Evolutionary conservation across 2,329 filamentous ascomycete genomes (phyloP), one percentile per base, ranked within the genome.

Genomic region (Apiospora marii): DNA sequence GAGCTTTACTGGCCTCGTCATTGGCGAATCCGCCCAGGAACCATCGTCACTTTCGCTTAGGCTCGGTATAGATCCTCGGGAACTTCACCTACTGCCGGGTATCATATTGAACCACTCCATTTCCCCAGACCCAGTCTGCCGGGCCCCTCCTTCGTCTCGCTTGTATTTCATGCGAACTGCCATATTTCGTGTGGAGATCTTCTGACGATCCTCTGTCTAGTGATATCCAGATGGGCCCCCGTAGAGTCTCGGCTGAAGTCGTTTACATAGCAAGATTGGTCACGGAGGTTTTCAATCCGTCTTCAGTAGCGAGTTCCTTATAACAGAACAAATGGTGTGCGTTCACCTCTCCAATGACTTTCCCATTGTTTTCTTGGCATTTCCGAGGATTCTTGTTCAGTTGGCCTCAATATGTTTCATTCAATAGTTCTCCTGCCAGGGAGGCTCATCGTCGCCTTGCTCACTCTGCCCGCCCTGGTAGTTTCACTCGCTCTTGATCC

Each of bases 21-120:
- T 41, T 64, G 58, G 71, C 69, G 49, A 69, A 14, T 37, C 8
- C 68, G 46, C 19, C n/a, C 69, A 46, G 53, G 24, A 48, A 64
- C 34, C 41, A 58, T 69, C 68, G 49, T 70, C 58, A 46, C 46
- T 34, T 30, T 70, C 71, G 71, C 71, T 70, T 72, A 72, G 71
- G 30, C 34, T 70, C 71, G 68, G 71, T 70, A 70, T 67, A 43
- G 37, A 24, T n/a, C 34, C 46, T 49, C 37, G 69, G 41, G 7
- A 34, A 46, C 44, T 30, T 61, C 53, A 37, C 34, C 22, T n/a
- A 41, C 34, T 13, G 34, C n/a, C 19, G 7, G 16, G 53, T 30
- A 30, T n/a, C n/a, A n/a, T 30, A 34, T 41, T 64, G 41, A 34
- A 41, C n/a, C 34, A 41, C 58, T 64, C 58, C 34, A 41, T 64